Conservation (phyloP, 352 stramenopile genomes). For the Pythium pectinolyticum region DNA sequence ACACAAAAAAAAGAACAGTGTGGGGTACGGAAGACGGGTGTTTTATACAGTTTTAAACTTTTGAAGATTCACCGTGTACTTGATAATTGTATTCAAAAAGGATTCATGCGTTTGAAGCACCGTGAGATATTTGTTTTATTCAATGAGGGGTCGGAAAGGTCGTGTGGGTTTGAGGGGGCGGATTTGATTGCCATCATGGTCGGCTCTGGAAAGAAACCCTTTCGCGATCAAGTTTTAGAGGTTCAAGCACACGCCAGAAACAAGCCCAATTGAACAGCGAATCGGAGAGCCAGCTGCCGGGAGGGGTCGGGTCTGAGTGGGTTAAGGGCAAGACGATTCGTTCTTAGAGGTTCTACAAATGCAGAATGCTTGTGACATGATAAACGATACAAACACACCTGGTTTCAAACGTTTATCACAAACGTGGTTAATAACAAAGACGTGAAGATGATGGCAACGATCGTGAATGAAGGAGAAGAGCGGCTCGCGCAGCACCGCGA, state of each 20-base stretch:
- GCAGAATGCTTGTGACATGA: conserved; percentile 16
- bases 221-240: conserved; percentile 33
- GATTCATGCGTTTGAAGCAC: background rate
- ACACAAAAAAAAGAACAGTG: conserved; percentile 27
- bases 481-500: conserved; percentile 21
- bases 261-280: background rate
- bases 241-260: conserved; percentile 17
- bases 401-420: too few species aligned
- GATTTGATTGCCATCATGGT: conserved; percentile 28
- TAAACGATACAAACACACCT: conserved; percentile 9
- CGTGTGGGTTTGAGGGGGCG: conserved; percentile 22
- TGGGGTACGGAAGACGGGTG: background rate
- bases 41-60: conserved; percentile 15
- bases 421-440: too few species aligned
- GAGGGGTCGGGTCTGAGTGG: conserved; percentile 21
- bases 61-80: background rate
- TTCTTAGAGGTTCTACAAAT: conserved; percentile 8
- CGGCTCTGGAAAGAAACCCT: conserved; percentile 27
- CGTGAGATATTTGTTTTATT: conserved; percentile 7
- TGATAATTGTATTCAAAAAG: conserved; percentile 3
- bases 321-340: conserved; percentile 1
- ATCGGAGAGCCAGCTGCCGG: conserved; percentile 8
- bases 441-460: conserved; percentile 17
- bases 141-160: conserved; percentile 31
- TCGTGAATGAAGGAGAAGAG: conserved; percentile 24